A percentile compares a stretch with the other conserved stretches of the same genome.
Evolutionary conservation across 163 green algal genomes (phyloP).

Genomic region (Prototheca wickerhamii): DNA sequence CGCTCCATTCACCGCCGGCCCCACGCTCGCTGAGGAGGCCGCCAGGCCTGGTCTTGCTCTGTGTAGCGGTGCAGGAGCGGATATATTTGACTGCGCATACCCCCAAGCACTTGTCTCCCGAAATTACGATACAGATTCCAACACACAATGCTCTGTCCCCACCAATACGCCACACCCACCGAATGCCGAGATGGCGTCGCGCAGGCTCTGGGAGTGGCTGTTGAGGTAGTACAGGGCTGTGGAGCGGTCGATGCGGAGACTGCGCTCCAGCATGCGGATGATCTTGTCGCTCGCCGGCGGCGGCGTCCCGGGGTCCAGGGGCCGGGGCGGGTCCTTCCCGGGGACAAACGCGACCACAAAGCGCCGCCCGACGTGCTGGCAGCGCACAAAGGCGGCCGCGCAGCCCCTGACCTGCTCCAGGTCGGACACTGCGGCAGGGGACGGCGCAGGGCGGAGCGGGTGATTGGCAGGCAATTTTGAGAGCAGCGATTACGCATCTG

Average conservation of each 20-base stretch:
- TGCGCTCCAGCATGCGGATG: slow-evolving; percentile 6
- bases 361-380: not conserved
- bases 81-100: too few relatives aligned
- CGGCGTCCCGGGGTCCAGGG: not conserved
- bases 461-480: too few relatives aligned
- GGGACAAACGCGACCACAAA: not conserved
- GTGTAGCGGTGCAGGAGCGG: too few relatives aligned
- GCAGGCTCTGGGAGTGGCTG: not conserved
- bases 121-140: too few relatives aligned
- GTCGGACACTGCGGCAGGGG: not conserved
- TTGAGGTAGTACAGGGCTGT: slow-evolving; percentile 14
- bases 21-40: too few relatives aligned
- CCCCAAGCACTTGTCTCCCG: too few relatives aligned
- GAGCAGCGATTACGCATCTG: not conserved
- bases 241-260: not conserved
- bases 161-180: not conserved
- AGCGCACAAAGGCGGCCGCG: slow-evolving; percentile 3
- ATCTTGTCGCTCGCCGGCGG: slow-evolving; percentile 1
- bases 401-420: not conserved
- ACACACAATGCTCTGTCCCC: not conserved
- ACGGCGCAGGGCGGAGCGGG: too few relatives aligned
- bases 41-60: too few relatives aligned
- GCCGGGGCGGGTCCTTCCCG: not conserved
- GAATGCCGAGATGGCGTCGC: not conserved
- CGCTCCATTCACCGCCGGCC: too few relatives aligned